Evolutionary conservation across 352 stramenopile species (phyloP), one percentile per base, ranked within the genome.

Genomic region (Phytopythium vexans): DNA sequence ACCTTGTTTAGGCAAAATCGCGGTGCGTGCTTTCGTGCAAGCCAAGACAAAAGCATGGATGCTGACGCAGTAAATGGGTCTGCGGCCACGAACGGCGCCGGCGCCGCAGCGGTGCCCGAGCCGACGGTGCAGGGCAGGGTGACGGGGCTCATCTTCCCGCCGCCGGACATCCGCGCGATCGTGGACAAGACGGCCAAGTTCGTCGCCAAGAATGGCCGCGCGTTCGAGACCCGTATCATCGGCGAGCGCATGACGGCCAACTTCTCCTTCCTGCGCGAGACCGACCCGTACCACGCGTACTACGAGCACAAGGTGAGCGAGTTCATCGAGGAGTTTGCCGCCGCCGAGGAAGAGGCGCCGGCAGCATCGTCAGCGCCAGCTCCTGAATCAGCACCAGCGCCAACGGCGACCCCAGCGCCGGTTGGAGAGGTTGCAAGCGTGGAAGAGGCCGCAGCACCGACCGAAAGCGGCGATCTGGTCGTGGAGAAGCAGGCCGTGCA

Each of bases 151-250:
- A 99, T 99, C 77, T 90, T 94, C 54, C 97, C 97, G 49, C 97
- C 97, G 41, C 96, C 96, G 9, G 97, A 99, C 56, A 99, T 99
- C 56, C 88, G 96, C 47, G 94, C 92, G 4, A 94, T 99, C 34
- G 95, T 98, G 51, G 96, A 99, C 77, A 98, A 98, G 76, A 99
- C 97, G 6, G 97, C 97, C 47, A 81, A 97, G 66, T 99, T 99
- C 69, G 97, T 99, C 48, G 96, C 96, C 27, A 97, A 96, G 64
- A 98, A 99, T 68, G 97, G 97, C 6, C 89, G 96, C 56, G 95
- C 81, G 41, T 99, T 99, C 63, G 97, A 99, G 80, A 85, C 87
- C 58, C 92, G 94, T 55, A 99, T 99, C 72, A 94, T 83, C 51
- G 93, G 87, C 50, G 95, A 99, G 76, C 93, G 92, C 37, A 94